These are phyloP conservation scores for Termitomyces sp. DNA, from an alignment of 768 basidiomycete species.

Conservation along the genomic window DNA sequence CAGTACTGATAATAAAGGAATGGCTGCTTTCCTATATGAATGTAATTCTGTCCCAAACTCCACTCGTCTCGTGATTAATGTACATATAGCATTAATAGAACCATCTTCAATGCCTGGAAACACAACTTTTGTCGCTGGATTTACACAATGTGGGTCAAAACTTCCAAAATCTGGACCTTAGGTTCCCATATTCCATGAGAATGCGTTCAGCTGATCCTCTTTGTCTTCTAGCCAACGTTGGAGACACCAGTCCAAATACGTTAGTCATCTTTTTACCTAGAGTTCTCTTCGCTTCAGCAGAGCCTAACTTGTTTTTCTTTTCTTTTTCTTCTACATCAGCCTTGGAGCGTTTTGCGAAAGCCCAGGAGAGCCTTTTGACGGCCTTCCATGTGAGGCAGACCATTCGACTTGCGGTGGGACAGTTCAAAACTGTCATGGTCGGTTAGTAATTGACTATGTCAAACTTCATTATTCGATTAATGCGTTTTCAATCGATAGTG, in stretches of 20 bases:
- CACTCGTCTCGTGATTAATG: conserved; percentile 2
- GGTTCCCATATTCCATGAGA: neutral
- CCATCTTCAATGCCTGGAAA: conserved; percentile 65
- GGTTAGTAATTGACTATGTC: conserved; percentile 29
- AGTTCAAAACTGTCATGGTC: conserved; percentile 64
- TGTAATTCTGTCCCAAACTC: conserved; percentile 26
- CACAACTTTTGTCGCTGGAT: conserved; percentile 67
- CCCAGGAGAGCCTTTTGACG: conserved; percentile 64
- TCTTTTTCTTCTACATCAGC: conserved; percentile 23
- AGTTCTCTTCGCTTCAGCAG: neutral
- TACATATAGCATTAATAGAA: conserved; percentile 49
- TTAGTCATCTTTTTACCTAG: conserved; percentile 27
- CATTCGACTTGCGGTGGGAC: conserved; percentile 73
- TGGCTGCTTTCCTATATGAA: conserved; percentile 80
- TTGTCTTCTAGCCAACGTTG: conserved; percentile 61
- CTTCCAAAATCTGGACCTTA: neutral
- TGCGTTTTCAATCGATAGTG: conserved; percentile 31
- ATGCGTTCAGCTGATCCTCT: conserved; percentile 4
- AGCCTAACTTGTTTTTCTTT: conserved; percentile 2
- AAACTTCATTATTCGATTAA: neutral
- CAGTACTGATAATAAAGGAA: conserved; percentile 80
- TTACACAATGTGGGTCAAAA: conserved; percentile 54
- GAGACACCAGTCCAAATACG: conserved; percentile 79
- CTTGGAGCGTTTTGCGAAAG: conserved; percentile 75
- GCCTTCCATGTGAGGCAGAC: conserved; percentile 62